Base-by-base conservation (phyloP, 306 rosid genomes). In the Cicer judaicum region DNA sequence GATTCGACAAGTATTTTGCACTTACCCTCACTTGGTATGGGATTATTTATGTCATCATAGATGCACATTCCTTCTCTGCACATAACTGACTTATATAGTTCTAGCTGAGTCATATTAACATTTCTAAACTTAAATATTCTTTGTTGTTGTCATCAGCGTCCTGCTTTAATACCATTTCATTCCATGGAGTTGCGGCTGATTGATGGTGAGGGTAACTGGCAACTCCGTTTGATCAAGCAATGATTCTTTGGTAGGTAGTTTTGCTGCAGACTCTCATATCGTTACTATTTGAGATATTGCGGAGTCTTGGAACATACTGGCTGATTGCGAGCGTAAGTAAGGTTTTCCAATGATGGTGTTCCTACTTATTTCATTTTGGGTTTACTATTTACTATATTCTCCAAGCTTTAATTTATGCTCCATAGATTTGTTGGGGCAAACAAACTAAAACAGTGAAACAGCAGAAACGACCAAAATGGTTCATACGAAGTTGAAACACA, bases 161-260 rank as follows among this genome's bases (percentile, higher is more conserved):
- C 99, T 76, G 99, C 99, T 76, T 74, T 94, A 77, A 92, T 94
- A 80, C 99, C 96, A 29, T 94, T 73, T 84, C 99, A 94, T 76
- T 84, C 92, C 12, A 11, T 70, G 85, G 99, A 94, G 72, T 76
- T 94, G 57, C 96, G 97, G 79, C 88, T 94, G 65, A 87, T 94
- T 24, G 99, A 94, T 50, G 99, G 99, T 1, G 99, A 94, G 88
- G 99, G 99, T 50, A 94, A 92, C 78, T 94, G 99, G 99, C 92
- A 92, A 74, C 94, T 92, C 71, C 92, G 97, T 48, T 71, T 63
- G 49, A 94, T 94, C 83, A 86, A 87, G 85, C 88, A 86, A 74
- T 86, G 84, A 91, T 68, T 57, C 16, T 48, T 7, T 6, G 14
- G 13, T 8, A 44, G 84, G 64, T 54, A 55, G 67, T 29, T 53